Base-by-base conservation (phyloP, 1,284 basidiomycete genomes). In the Psilocybe mexicana region DNA sequence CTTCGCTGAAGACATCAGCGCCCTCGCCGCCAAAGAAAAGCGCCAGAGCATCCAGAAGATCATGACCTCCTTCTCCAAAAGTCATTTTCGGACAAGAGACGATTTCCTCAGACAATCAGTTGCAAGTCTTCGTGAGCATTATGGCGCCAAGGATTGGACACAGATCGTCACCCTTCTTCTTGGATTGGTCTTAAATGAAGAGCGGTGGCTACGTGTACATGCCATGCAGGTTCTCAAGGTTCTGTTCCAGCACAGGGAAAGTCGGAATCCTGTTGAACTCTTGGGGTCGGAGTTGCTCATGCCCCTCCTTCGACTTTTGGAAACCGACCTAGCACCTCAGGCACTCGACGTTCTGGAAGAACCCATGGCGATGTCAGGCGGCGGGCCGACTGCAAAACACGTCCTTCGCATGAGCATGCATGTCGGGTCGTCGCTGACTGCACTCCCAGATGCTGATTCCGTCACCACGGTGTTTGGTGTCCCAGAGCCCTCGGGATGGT, bases 81-180 rank as follows among this genome's bases (percentile, higher is more conserved):
- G 82, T 24, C 90, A 93, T 45, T 98, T 98, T 80, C 82, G 95
- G 44, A 94, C 94, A 1, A 91, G 91, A 69, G 96, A 98, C 57
- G 95, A 98, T 72, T 94, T 98, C 72, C 82, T 96, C 58, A 87
- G 94, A 2, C 94, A 98, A 70, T 94, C 94, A 0, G 88, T 94
- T 18, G 80, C 85, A 2, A 89, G 91, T 63, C 80, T 98, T 43
- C 86, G 93, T 30, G 93, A 96, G 67, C 85, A 93, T 67, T 95
- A 90, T 75, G 84, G 84, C 24, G 67, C 70, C 51, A 86, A 83
- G 66, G 81, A 79, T 70, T 94, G 82, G 89, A 86, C 80, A 35
- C 85, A 92, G 46, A 82, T 95, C 38, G 86, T 92, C 48, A 92
- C 92, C 0, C 77, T 95, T 7, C 82, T 97, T 11, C 81, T 97